Evolutionary conservation across 1,284 basidiomycete genomes (phyloP).

Genomic region (Apiotrichum gamsii): DNA sequence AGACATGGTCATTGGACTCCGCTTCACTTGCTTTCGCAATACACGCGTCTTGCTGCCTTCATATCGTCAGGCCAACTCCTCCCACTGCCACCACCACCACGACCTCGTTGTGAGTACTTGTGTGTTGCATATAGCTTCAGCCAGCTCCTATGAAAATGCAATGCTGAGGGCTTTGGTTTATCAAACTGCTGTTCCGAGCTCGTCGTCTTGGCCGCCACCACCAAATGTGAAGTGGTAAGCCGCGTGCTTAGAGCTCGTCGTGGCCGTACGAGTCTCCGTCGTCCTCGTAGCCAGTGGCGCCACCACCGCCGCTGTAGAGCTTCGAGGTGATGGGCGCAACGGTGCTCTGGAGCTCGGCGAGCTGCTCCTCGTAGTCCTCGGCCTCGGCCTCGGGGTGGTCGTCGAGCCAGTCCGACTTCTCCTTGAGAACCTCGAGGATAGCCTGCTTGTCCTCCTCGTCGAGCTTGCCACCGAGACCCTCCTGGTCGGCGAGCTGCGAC

Average conservation of each 20-base stretch:
- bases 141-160: too few species aligned
- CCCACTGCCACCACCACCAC: too few species aligned
- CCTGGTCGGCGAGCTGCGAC: conserved; percentile 74
- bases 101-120: too few species aligned
- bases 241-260: conserved; percentile 47
- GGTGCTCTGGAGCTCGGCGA: conserved; percentile 64
- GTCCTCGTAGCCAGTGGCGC: conserved; percentile 31
- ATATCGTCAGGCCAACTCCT: too few species aligned
- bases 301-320: conserved; percentile 57
- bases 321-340: conserved; percentile 72
- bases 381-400: conserved; percentile 68
- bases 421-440: conserved; percentile 74
- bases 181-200: too few species aligned
- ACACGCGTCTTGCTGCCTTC: too few species aligned
- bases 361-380: conserved; percentile 88
- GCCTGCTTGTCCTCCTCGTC: conserved; percentile 82
- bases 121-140: too few species aligned
- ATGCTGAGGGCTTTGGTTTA: too few species aligned
- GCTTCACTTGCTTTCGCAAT: too few species aligned
- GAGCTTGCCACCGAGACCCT: conserved; percentile 86
- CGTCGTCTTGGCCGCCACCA: too few species aligned
- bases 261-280: conserved; percentile 44
- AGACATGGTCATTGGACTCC: too few species aligned
- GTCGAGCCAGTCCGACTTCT: conserved; percentile 86
- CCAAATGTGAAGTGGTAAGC: conserved; percentile 1